Base-by-base conservation (phyloP, 1,284 basidiomycete species). In the Cryptococcus deneoformans region DNA sequence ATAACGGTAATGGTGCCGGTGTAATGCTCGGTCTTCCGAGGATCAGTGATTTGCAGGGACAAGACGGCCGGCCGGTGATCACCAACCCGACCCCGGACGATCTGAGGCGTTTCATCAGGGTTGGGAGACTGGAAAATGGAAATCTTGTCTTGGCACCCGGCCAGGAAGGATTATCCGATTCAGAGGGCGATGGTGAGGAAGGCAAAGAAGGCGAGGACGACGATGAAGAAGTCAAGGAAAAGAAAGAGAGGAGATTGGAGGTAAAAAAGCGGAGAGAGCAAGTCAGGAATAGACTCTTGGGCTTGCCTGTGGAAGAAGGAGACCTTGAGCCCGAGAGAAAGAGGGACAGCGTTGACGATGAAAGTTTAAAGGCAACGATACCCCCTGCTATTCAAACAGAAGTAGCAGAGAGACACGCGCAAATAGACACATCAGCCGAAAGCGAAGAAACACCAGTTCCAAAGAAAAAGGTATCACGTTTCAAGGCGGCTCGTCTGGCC, bases 121-220 rank as follows among this genome's bases (percentile, higher is more conserved):
- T 78, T 8, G 76, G 76, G 0, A 67, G 66, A 45, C 59, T 71
- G 29, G 74, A 47, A 76, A 78, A 20, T 65, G 76, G 76, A 43
- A 71, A 75, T 61, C 57, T 78, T 8, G 68, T 78, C n/a, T 60
- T 77, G 14, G 76, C 74, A 20, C 71, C 66, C 0, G 73, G 69
- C 16, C 73, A 74, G 56, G 63, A 39, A 20, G 59, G 60, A 9
- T 64, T 64, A 47, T 64, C 60, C 16, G 65, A 66, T 20, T 68
- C 68, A 6, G 58, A 58, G 10, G 54, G 54, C 43, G 59, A 56
- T n/a, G 60, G 3, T 29, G 29, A 50, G 34, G 54, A 44, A 37
- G 56, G n/a, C 9, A 49, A 34, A 8, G 6, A 54, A 38, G 57
- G 42, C 14, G 51, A 46, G 10, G 50, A 48, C n/a, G 54, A 57